Percentiles rank a stretch among this genome's conserved stretches.
phyloP scores from a whole-genome alignment of 2,329 filamentous ascomycete genomes.

The Didymellaceae sp. region DNA sequence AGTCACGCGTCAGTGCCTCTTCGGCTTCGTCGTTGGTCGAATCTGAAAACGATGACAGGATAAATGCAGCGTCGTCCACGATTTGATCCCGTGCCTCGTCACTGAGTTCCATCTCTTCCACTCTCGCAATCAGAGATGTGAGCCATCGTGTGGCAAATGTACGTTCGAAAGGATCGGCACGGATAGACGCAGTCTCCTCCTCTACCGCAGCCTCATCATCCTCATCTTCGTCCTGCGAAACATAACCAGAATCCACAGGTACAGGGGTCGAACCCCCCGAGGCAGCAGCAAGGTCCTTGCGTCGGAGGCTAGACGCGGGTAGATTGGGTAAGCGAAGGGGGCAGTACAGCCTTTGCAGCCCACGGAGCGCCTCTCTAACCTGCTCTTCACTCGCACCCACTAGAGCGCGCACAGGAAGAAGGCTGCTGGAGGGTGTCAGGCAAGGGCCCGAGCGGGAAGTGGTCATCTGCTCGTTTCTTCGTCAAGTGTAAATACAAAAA shows the following conservation, averaged over 20 bases:
- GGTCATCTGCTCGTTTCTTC: constrained; percentile 34
- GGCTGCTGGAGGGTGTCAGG: constrained; percentile 44
- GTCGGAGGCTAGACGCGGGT: constrained; percentile 17
- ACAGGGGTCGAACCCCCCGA: constrained; percentile 25
- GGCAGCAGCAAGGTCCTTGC: constrained; percentile 21
- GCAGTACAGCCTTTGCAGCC: constrained; percentile 42
- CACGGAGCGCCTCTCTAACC: constrained; percentile 32
- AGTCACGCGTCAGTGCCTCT: constrained; percentile 41
- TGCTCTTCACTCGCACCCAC: constrained; percentile 28
- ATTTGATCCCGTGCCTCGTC: constrained; percentile 33
- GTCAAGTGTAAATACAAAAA: constrained; percentile 12
- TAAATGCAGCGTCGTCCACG: constrained; percentile 43
- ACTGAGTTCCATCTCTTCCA: constrained; percentile 34
- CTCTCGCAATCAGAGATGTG: constrained; percentile 38
- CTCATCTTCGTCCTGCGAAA: constrained; percentile 42
- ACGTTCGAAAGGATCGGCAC: constrained; percentile 43
- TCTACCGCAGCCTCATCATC: constrained; percentile 26
- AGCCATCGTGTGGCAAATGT: constrained; percentile 43
- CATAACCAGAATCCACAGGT: constrained; percentile 46
- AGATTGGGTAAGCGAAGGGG: constrained; percentile 41
- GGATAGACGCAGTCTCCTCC: constrained; percentile 37
- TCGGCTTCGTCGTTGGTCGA: constrained; percentile 31
- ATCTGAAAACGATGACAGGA: constrained; percentile 42
- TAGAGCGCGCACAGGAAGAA: constrained; percentile 37
- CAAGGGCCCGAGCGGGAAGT: constrained; percentile 28